Evolutionary conservation across 164 flowering plant species (phyloP).

Genomic region (Tetracentron sinense): DNA sequence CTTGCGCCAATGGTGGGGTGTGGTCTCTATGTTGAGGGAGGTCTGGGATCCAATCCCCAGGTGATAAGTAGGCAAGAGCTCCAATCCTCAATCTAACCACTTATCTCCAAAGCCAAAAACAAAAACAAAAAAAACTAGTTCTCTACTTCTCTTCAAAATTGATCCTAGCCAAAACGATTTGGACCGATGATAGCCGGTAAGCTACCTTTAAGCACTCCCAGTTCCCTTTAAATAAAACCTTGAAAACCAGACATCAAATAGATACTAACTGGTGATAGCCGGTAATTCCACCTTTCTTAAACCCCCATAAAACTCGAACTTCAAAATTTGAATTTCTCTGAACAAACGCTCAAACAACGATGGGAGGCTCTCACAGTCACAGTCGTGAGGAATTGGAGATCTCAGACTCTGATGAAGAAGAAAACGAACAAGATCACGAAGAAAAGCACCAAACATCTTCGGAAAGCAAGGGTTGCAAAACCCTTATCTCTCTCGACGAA

Average conservation of each 20-base stretch:
- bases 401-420: conserved; percentile 47
- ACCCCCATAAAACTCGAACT: background rate
- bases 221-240: background rate
- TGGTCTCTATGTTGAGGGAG: too few species aligned
- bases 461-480: conserved; percentile 19
- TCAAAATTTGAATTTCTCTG: conserved; percentile 10
- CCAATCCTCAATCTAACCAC: too few species aligned
- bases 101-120: too few species aligned
- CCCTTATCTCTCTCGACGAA: conserved; percentile 59
- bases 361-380: conserved; percentile 69
- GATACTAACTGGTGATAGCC: background rate
- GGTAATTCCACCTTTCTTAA: background rate
- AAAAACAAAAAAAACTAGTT: too few species aligned
- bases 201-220: background rate
- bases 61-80: too few species aligned
- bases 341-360: conserved; percentile 16
- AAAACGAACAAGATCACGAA: conserved; percentile 21
- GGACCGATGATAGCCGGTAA: too few species aligned
- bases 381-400: conserved; percentile 62
- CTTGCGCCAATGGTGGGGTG: too few species aligned
- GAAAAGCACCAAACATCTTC: conserved; percentile 24
- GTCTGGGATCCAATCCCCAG: too few species aligned
- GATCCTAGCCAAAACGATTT: too few species aligned
- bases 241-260: background rate
- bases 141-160: too few species aligned